Evolutionary conservation across 805 yeast species (phyloP).

Genomic region (Zygotorulaspora florentina): DNA sequence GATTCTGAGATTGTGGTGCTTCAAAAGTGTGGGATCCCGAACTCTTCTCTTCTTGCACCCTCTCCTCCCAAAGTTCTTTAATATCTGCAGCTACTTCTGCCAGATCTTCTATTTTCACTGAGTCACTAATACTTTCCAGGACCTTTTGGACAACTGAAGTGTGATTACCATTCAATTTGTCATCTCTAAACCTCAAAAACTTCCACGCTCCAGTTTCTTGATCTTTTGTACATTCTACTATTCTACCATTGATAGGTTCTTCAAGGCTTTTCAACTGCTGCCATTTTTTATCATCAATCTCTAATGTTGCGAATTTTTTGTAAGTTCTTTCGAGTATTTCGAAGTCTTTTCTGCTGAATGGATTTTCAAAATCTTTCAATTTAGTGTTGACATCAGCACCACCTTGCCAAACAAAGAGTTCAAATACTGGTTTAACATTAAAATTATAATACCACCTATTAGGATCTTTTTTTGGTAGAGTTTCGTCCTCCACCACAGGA

Average conservation of each 20-base stretch:
- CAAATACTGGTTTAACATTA: constrained; percentile 69
- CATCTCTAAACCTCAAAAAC: constrained; percentile 86
- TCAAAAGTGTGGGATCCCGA: constrained; percentile 7
- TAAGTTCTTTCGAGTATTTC: constrained; percentile 44
- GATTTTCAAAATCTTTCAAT: constrained; percentile 29
- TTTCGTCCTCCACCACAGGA: constrained; percentile 33
- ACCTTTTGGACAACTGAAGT: constrained; percentile 76
- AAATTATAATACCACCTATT: constrained; percentile 73
- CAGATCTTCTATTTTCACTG: constrained; percentile 77
- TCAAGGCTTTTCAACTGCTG: constrained; percentile 57
- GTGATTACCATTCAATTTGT: constrained; percentile 85
- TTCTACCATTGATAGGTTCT: constrained; percentile 84
- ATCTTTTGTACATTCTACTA: constrained; percentile 78
- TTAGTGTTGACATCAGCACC: constrained; percentile 35
- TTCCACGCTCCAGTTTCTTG: constrained; percentile 67
- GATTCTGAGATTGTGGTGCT: constrained; percentile 3
- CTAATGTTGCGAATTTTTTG: constrained; percentile 61
- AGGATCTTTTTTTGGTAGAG: constrained; percentile 50
- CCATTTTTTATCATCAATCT: constrained; percentile 74
- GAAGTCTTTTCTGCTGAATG: constrained; percentile 31
- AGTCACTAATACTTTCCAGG: constrained; percentile 77
- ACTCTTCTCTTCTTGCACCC: constrained; percentile 38
- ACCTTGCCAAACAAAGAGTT: constrained; percentile 78
- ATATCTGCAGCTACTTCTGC: constrained; percentile 54
- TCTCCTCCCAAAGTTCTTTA: constrained; percentile 54